A percentile compares a stretch with the other conserved stretches of the same genome.
Evolutionary conservation across 208 protist species (phyloP).

Genomic region (Leishmania arabica): DNA sequence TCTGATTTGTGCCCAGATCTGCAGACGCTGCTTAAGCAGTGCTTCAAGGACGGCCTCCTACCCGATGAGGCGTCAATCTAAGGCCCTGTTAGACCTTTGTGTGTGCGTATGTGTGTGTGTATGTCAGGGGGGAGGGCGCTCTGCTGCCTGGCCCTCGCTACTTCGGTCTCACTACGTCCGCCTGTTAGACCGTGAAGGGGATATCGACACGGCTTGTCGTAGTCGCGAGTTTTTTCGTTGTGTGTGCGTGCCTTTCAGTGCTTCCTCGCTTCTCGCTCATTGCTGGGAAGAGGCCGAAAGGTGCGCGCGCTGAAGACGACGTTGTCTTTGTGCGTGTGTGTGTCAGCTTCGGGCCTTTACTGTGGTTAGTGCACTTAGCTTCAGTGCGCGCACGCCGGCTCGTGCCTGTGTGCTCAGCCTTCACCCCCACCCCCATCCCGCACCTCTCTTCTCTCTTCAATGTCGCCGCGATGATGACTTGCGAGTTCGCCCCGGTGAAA

Average conservation of each 20-base stretch:
- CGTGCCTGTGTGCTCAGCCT: not conserved
- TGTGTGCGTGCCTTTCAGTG: not conserved
- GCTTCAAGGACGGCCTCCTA: constrained; percentile 78
- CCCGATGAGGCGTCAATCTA: constrained; percentile 84
- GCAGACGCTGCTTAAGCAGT: constrained; percentile 54
- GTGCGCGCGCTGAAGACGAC: not conserved
- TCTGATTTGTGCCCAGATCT: constrained; percentile 72
- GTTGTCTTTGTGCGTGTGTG: not conserved
- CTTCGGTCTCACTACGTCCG: not conserved
- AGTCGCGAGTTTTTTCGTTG: not conserved
- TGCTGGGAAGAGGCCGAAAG: not conserved
- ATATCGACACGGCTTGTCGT: not conserved
- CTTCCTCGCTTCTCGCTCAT: not conserved
- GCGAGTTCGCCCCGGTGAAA: not conserved
- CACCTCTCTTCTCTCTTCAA: not conserved
- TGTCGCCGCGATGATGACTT: not conserved
- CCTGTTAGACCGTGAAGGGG: not conserved
- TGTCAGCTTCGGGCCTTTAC: not conserved
- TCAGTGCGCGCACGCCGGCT: too few relatives aligned
- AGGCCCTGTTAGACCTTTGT: not conserved
- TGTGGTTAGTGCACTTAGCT: not conserved
- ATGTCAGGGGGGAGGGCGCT: not conserved
- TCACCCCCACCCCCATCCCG: too few relatives aligned
- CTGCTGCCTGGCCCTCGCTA: not conserved
- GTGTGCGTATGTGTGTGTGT: too few relatives aligned